Evolutionary conservation across 495 filamentous ascomycete genomes (phyloP).

Genomic region (Sporormia fimetaria): DNA sequence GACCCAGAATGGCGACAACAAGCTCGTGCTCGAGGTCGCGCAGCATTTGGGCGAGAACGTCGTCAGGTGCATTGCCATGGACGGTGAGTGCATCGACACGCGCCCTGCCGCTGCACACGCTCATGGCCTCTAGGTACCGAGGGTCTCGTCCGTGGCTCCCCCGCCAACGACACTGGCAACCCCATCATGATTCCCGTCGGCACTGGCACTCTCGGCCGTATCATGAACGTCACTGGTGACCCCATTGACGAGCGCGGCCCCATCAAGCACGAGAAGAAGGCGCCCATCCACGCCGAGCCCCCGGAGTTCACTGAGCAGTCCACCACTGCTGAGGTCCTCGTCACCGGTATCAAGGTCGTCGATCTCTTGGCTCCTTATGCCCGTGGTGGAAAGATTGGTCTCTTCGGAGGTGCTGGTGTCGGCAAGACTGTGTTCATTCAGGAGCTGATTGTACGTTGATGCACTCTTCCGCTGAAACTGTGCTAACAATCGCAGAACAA

Average conservation of each 20-base stretch:
- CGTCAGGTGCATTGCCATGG: conserved; percentile 99
- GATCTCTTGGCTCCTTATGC: conserved; percentile 96
- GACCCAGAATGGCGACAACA: conserved; percentile 83
- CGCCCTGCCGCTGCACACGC: conserved; percentile 1
- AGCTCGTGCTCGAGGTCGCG: conserved; percentile 91
- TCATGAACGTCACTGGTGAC: conserved; percentile 99
- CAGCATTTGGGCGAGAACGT: conserved; percentile 99
- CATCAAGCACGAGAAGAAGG: conserved; percentile 77
- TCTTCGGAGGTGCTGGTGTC: conserved; percentile 99
- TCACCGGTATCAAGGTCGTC: conserved; percentile 99
- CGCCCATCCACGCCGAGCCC: conserved; percentile 89
- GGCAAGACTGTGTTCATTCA: conserved; percentile 99
- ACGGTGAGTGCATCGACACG: conserved; percentile 52
- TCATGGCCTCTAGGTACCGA: conserved; percentile 65
- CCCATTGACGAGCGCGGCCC: conserved; percentile 99
- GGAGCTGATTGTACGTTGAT: conserved; percentile 71
- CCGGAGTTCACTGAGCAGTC: conserved; percentile 89
- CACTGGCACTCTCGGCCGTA: conserved; percentile 88
- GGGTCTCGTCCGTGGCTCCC: conserved; percentile 86
- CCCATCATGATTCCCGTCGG: conserved; percentile 98
- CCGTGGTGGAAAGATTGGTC: conserved; percentile 99
- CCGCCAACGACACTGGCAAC: conserved; percentile 75
- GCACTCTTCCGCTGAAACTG: neutral
- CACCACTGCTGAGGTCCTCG: conserved; percentile 86
- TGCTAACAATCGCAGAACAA: conserved; percentile 58